Evolutionary conservation across 257 asterid genomes (phyloP).

Genomic region (Euphrasia confusa): DNA sequence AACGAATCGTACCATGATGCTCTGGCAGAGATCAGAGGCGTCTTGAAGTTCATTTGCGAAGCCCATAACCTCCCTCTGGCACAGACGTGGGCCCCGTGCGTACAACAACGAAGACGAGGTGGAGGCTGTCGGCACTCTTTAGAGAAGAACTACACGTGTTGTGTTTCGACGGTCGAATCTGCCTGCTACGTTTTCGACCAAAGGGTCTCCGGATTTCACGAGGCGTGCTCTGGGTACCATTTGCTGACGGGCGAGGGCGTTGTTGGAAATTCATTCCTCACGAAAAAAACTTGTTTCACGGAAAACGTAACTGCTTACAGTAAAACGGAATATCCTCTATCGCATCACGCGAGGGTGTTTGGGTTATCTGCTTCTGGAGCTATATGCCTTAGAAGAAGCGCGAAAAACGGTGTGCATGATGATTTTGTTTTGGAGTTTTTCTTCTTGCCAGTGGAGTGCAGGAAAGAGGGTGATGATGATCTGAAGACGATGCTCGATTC

Average conservation of each 20-base stretch:
- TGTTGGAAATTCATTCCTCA: constrained; percentile 66
- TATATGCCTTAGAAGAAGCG: constrained; percentile 58
- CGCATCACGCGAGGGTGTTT: constrained; percentile 64
- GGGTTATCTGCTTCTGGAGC: constrained; percentile 60
- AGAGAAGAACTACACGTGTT: constrained; percentile 50
- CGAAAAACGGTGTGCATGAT: constrained; percentile 51
- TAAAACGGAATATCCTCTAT: constrained; percentile 71
- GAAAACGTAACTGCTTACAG: constrained; percentile 57
- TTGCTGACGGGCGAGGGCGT: constrained; percentile 80
- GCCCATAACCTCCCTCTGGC: constrained; percentile 64
- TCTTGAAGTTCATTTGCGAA: constrained; percentile 50
- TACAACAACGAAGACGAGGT: constrained; percentile 60
- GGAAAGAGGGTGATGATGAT: constrained; percentile 28
- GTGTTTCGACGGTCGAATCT: constrained; percentile 66
- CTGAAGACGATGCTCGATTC: constrained; percentile 42
- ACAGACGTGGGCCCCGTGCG: constrained; percentile 76
- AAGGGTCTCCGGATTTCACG: constrained; percentile 51
- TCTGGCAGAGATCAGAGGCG: constrained; percentile 53
- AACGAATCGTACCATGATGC: constrained; percentile 54
- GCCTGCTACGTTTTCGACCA: constrained; percentile 64
- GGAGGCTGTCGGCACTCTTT: constrained; percentile 48
- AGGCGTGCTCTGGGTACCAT: constrained; percentile 75
- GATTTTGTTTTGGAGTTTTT: constrained; percentile 57
- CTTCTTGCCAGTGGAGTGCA: constrained; percentile 65
- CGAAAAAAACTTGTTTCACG: constrained; percentile 67